Evolutionary conservation across 108 stramenopile species (phyloP).

Genomic region (Discostella pseudostelligera): DNA sequence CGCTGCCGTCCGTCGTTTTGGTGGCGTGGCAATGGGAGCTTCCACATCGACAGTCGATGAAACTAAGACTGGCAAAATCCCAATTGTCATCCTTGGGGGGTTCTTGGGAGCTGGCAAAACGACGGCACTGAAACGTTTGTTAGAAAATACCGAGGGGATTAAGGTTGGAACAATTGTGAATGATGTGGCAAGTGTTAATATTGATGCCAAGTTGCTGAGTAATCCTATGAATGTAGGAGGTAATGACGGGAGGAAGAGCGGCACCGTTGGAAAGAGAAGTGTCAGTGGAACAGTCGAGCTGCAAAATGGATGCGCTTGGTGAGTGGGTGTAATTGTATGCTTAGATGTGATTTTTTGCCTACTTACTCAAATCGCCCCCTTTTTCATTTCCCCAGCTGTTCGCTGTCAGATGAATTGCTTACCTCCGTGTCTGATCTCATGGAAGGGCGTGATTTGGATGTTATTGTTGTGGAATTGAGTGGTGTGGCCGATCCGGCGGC

Average conservation of each 20-base stretch:
- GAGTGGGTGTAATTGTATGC: background rate
- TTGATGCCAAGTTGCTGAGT: slow-evolving; percentile 90
- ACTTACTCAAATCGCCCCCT: background rate
- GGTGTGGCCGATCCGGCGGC: slow-evolving; percentile 90
- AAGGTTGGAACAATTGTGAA: slow-evolving; percentile 93
- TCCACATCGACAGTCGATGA: background rate
- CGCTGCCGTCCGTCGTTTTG: too few species aligned
- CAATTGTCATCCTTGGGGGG: slow-evolving; percentile 83
- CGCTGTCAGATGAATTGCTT: slow-evolving; percentile 84
- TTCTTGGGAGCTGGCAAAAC: slow-evolving; percentile 95
- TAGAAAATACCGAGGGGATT: slow-evolving; percentile 63
- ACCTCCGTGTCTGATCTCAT: slow-evolving; percentile 51
- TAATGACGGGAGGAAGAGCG: slow-evolving; percentile 1
- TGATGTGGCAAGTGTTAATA: slow-evolving; percentile 92
- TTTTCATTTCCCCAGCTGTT: slow-evolving; percentile 55
- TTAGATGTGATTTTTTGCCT: background rate
- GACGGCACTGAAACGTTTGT: slow-evolving; percentile 76
- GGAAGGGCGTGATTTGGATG: slow-evolving; percentile 62
- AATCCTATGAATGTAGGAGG: slow-evolving; percentile 17
- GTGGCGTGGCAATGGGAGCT: too few species aligned
- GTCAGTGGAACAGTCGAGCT: slow-evolving; percentile 54
- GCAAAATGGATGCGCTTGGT: slow-evolving; percentile 51
- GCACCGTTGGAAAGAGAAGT: slow-evolving; percentile 9
- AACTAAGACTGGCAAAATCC: slow-evolving; percentile 33
- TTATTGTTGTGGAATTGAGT: slow-evolving; percentile 87